These are phyloP conservation scores for Camellia lanceoleosa DNA, from an alignment of 148 eudicot species.

Conservation along the genomic window DNA sequence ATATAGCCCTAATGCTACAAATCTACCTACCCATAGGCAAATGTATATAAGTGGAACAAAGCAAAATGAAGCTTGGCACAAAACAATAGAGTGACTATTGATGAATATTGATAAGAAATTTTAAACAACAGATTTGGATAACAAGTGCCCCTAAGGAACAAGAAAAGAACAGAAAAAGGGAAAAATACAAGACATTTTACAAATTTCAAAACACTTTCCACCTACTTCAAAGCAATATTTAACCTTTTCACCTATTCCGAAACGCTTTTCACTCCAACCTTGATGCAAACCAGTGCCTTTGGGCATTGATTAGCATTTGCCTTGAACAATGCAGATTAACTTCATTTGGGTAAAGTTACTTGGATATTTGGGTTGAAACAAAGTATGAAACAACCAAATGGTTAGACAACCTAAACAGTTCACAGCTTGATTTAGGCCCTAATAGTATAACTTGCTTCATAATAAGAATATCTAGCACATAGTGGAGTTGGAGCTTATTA, in stretches of 20 bases:
- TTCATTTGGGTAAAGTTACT: not conserved
- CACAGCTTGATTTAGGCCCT: not conserved
- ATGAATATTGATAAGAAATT: not conserved
- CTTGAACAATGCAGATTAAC: not conserved
- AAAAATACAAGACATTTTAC: too few species aligned
- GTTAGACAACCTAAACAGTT: not conserved
- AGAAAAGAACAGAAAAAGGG: too few species aligned
- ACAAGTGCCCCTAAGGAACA: too few species aligned
- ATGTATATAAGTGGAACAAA: not conserved
- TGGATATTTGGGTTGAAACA: not conserved
- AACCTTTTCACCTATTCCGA: too few species aligned
- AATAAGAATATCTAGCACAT: not conserved
- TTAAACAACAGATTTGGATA: not conserved
- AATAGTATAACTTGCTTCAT: not conserved
- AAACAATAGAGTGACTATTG: not conserved
- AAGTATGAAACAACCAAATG: not conserved
- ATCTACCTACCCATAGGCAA: not conserved
- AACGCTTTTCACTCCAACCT: too few species aligned
- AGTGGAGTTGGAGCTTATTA: not conserved
- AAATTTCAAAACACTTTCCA: too few species aligned
- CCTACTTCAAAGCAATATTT: too few species aligned
- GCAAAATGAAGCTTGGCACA: not conserved
- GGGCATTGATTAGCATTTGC: too few species aligned
- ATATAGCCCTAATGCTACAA: too few species aligned
- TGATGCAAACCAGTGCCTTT: too few species aligned